Base-by-base conservation (phyloP, 345 rosid species). In the Eucalyptus caleyi region DNA sequence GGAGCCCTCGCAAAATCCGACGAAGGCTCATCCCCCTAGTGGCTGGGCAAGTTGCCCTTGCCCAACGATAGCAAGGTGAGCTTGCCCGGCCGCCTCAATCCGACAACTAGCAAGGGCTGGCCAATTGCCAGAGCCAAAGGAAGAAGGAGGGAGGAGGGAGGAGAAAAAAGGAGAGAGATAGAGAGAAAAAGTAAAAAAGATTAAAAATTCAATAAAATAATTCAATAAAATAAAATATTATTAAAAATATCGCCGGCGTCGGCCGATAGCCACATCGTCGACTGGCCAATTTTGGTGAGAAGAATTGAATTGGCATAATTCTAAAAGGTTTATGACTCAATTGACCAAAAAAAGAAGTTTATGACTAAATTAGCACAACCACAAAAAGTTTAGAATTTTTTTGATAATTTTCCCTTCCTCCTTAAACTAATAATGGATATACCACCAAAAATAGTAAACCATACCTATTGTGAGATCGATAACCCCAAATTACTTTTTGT, bases 191-290 rank as follows among this genome's bases (percentile, higher is more conserved):
- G 54, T 51, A 50, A 16, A 51, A 16, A 50, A 51, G 11, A 50
- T 50, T 50, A 50, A 16, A 50, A 50, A 50, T 16, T 50, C n/a
- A 50, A 50, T 50, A 50, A 50, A 50, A 50, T 50, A 16, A 50
- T 16, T 51, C 2, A 18, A 53, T 50, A 19, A 53, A 19, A 53
- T 53, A 19, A 53, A 19, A 53, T 8, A 19, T 53, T 53, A 53
- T 53, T 53, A 53, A 53, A 53, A 53, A 53, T 51, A 0, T 51
- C 1, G 4, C 1, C 4, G 2, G 1, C 0, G 1, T 18, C 56
- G 1, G 0, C 24, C 56, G 0, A 7, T 0, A 0, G 10, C 24
- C 24, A 53, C 10, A 4, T 53, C 2, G 24, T 1, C 1, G 1
- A 53, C 10, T 0, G 2, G 24, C 59, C 24, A 53, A 53, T 53